Evolutionary conservation across 495 filamentous ascomycete species (phyloP).

Genomic region (Letharia lupina): DNA sequence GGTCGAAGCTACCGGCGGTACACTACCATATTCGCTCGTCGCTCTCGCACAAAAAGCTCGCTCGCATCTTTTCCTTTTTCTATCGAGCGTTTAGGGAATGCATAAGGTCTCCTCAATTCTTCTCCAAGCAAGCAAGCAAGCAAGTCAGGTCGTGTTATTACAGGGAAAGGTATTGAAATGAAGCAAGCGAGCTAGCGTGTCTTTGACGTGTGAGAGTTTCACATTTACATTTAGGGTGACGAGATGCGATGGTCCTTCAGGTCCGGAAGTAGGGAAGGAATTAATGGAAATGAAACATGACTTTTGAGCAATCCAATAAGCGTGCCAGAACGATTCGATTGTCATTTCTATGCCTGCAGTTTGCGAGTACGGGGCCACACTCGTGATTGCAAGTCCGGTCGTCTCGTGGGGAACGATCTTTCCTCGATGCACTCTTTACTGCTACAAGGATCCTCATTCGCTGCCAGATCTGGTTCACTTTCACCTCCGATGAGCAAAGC

Average conservation of each 20-base stretch:
- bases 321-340: not conserved
- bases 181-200: conserved; percentile 15
- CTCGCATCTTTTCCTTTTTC: conserved; percentile 11
- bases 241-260: conserved; percentile 11
- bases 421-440: not conserved
- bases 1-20: conserved; percentile 12
- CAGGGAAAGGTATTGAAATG: not conserved
- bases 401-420: too few species aligned
- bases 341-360: not conserved
- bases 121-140: not conserved
- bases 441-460: not conserved
- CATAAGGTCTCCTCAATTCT: conserved; percentile 10
- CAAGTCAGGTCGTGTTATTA: conserved; percentile 5
- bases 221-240: conserved; percentile 14
- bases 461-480: not conserved
- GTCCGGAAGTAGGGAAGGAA: conserved; percentile 13
- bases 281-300: conserved; percentile 20
- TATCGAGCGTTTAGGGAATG: conserved; percentile 16
- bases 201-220: not conserved
- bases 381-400: not conserved
- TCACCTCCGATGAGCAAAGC: not conserved
- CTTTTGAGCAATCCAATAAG: conserved; percentile 2
- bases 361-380: not conserved
- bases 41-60: conserved; percentile 12
- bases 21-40: conserved; percentile 5